Evolutionary conservation across 805 yeast genomes (phyloP).

Genomic region (Metschnikowia bowlesiae): DNA sequence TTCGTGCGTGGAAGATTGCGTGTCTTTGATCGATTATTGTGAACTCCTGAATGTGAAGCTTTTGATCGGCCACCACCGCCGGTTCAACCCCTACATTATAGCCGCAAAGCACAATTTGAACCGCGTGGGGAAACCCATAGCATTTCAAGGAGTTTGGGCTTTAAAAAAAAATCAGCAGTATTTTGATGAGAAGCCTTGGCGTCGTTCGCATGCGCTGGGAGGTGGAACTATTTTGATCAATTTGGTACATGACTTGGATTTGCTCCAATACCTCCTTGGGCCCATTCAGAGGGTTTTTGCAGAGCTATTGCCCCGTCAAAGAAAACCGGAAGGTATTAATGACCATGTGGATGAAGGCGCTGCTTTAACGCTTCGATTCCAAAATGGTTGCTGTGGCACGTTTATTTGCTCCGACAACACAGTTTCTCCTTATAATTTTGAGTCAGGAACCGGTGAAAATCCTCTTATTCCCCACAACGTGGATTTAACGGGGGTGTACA

Average conservation of each 20-base stretch:
- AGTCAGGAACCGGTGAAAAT: slow-evolving; percentile 41
- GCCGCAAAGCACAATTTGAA: slow-evolving; percentile 32
- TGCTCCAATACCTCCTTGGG: slow-evolving; percentile 37
- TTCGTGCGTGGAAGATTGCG: slow-evolving; percentile 31
- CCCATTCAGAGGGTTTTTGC: slow-evolving; percentile 38
- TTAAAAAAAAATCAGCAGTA: slow-evolving; percentile 32
- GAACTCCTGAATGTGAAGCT: slow-evolving; percentile 24
- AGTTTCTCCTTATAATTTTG: slow-evolving; percentile 38
- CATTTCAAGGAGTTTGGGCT: slow-evolving; percentile 41
- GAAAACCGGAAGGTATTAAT: slow-evolving; percentile 16
- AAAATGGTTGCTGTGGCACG: slow-evolving; percentile 37
- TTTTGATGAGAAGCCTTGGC: slow-evolving; percentile 36
- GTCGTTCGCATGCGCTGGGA: slow-evolving; percentile 30
- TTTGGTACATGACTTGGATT: slow-evolving; percentile 39
- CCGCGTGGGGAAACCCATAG: slow-evolving; percentile 30
- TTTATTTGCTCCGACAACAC: slow-evolving; percentile 41
- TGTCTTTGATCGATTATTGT: slow-evolving; percentile 28
- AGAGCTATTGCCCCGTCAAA: slow-evolving; percentile 31
- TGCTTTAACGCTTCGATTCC: slow-evolving; percentile 33
- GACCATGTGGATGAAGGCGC: slow-evolving; percentile 41
- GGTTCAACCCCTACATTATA: slow-evolving; percentile 40
- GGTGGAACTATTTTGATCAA: slow-evolving; percentile 41
- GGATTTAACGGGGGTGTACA: slow-evolving; percentile 31
- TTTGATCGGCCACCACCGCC: slow-evolving; percentile 40
- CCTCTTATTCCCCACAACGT: slow-evolving; percentile 34